Evolutionary conservation across 169 alveolate genomes (phyloP).

Genomic region (Perkinsus marinus): DNA sequence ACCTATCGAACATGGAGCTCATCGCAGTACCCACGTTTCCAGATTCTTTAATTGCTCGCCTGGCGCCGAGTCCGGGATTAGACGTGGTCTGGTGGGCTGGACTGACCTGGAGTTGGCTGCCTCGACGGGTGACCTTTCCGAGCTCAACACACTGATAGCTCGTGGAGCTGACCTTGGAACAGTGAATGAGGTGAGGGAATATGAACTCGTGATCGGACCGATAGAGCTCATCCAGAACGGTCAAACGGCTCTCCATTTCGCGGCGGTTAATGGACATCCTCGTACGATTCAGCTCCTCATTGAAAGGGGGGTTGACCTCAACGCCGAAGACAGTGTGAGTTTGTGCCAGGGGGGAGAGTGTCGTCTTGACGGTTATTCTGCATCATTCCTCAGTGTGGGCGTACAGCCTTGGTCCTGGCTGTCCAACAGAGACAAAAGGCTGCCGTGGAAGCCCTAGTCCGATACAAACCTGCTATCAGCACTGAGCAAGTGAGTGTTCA

Average conservation of each 20-base stretch:
- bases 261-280: background rate
- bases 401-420: background rate
- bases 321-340: background rate
- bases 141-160: background rate
- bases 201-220: background rate
- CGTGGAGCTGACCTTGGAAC: background rate
- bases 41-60: background rate
- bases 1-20: too few relatives aligned
- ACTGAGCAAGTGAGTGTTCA: background rate
- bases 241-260: background rate
- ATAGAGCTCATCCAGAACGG: background rate
- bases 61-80: background rate
- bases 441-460: background rate
- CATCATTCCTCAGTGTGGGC: background rate
- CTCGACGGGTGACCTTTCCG: background rate
- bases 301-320: background rate
- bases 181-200: background rate
- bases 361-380: too few relatives aligned
- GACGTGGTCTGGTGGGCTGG: background rate
- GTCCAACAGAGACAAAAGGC: background rate
- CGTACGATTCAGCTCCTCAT: background rate
- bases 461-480: background rate
- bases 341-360: background rate
- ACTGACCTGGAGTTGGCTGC: background rate
- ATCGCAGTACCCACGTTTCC: background rate